Conservation (phyloP, 331 rosid genomes). For the Pyracantha coccinea region DNA sequence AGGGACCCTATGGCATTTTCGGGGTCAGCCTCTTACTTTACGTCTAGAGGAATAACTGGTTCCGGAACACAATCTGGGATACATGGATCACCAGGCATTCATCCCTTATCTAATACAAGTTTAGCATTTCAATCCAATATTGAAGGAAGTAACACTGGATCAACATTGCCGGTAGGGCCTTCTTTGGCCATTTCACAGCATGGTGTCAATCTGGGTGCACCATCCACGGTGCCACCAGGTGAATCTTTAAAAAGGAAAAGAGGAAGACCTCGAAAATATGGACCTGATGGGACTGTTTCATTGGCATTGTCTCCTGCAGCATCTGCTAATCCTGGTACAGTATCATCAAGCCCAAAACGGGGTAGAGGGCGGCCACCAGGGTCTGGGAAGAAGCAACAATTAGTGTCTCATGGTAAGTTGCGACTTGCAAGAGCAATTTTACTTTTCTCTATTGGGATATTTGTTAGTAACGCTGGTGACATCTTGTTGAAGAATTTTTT, state of each 20-base stretch:
- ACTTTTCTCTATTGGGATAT: background rate
- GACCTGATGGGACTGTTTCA: conserved; percentile 81
- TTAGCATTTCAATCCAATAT: conserved; percentile 54
- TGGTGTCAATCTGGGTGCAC: conserved; percentile 53
- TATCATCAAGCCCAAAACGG: conserved; percentile 46
- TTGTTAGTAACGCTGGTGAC: too few relatives aligned
- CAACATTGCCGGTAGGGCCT: conserved; percentile 62
- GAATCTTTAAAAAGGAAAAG: conserved; percentile 79
- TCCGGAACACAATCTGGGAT: conserved; percentile 59
- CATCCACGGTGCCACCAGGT: conserved; percentile 36
- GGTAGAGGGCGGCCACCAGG: conserved; percentile 94
- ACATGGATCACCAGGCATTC: conserved; percentile 53
- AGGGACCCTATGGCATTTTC: conserved; percentile 81
- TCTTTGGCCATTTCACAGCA: conserved; percentile 55
- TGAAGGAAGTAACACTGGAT: conserved; percentile 56
- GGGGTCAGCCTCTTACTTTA: conserved; percentile 71
- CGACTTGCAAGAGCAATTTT: background rate
- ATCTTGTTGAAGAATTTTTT: background rate
- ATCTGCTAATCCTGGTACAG: conserved; percentile 36
- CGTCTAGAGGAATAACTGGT: conserved; percentile 63
- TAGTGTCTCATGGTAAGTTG: conserved; percentile 63
- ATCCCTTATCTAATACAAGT: conserved; percentile 54
- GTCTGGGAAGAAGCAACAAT: conserved; percentile 81
- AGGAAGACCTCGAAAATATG: conserved; percentile 95
- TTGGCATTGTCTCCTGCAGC: conserved; percentile 71